Evolutionary conservation across 2,329 filamentous ascomycete genomes (phyloP).

Genomic region (Talaromyces sp.): DNA sequence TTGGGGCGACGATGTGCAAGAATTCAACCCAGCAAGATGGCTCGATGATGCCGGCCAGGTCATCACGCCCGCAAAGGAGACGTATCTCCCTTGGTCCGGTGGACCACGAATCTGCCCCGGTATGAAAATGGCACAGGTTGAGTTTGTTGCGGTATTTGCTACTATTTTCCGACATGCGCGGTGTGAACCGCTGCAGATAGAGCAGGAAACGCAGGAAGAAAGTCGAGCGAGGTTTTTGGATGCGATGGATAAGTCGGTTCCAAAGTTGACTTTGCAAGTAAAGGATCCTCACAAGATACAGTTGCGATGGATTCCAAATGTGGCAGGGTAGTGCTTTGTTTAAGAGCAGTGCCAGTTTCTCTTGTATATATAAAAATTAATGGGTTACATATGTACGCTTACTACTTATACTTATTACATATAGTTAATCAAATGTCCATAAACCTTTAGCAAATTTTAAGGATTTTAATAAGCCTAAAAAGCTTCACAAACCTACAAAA

Average conservation of each 20-base stretch:
- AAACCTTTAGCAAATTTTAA: not conserved
- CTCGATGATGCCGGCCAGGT: conserved; percentile 16
- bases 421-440: no score
- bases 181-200: conserved; percentile 15
- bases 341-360: not conserved
- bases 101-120: conserved; percentile 5
- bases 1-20: conserved; percentile 45
- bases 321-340: not conserved
- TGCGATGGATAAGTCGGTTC: conserved; percentile 5
- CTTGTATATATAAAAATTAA: not conserved
- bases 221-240: not conserved
- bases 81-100: conserved; percentile 2
- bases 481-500: not conserved
- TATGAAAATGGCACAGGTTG: conserved; percentile 47
- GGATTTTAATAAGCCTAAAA: not conserved
- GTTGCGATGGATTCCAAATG: conserved; percentile 4
- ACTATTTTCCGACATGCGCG: conserved; percentile 31
- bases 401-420: not conserved
- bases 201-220: not conserved
- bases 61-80: conserved; percentile 5
- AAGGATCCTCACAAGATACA: conserved; percentile 3
- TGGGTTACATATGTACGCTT: not conserved
- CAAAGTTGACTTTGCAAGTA: conserved; percentile 7
- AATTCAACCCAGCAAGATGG: conserved; percentile 48
- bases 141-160: conserved; percentile 46